Evolutionary conservation across 2,329 filamentous ascomycete species (phyloP).

Genomic region (Xylaria sp.): DNA sequence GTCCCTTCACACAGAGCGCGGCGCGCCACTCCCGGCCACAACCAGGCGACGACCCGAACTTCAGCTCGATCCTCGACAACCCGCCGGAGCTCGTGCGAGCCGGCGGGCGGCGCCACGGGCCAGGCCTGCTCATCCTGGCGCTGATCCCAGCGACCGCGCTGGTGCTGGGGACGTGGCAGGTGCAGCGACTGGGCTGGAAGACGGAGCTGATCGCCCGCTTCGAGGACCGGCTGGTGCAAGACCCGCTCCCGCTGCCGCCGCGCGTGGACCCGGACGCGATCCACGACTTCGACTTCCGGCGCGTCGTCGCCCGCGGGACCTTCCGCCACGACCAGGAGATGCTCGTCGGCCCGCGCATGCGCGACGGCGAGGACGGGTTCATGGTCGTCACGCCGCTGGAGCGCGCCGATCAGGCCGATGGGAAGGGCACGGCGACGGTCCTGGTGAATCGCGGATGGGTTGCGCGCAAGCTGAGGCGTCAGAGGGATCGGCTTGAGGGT

Average conservation of each 20-base stretch:
- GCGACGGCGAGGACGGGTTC: constrained; percentile 88
- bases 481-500: constrained; percentile 66
- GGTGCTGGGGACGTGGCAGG: constrained; percentile 90
- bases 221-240: constrained; percentile 87
- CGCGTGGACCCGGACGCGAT: constrained; percentile 81
- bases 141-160: constrained; percentile 93
- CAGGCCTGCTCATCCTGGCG: constrained; percentile 80
- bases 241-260: constrained; percentile 84
- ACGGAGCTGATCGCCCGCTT: constrained; percentile 87
- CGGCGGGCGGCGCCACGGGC: constrained; percentile 72
- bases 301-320: constrained; percentile 75
- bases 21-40: constrained; percentile 38
- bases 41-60: constrained; percentile 76
- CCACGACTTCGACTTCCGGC: constrained; percentile 88
- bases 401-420: constrained; percentile 48
- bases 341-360: constrained; percentile 88
- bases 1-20: constrained; percentile 40
- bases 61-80: constrained; percentile 85
- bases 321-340: constrained; percentile 93
- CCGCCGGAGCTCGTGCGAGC: constrained; percentile 80
- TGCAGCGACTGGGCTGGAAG: constrained; percentile 92
- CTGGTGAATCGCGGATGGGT: constrained; percentile 95
- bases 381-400: constrained; percentile 92
- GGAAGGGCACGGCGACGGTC: constrained; percentile 58
- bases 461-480: constrained; percentile 71